Conservation (phyloP, 352 stramenopile genomes). For the Phytophthora brassicae region DNA sequence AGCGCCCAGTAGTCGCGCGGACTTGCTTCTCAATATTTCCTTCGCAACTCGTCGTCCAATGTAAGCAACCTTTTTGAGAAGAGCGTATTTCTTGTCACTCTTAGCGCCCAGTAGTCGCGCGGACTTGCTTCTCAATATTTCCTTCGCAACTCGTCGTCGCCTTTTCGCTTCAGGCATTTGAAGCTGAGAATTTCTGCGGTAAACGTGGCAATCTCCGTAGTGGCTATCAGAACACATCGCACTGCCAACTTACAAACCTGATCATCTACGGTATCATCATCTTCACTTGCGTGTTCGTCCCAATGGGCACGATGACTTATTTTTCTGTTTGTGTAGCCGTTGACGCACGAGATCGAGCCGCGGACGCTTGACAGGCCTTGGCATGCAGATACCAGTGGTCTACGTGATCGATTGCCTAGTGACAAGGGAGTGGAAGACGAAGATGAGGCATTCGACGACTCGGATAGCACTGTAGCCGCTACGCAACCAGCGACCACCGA, state of each 20-base stretch:
- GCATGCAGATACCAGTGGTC: not conserved
- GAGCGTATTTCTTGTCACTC: constrained; percentile 2
- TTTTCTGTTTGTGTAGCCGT: not conserved
- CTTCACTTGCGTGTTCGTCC: no score
- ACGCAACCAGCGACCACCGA: not conserved
- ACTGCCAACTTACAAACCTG: constrained; percentile 1
- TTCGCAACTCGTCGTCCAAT: no score
- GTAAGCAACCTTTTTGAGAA: constrained; percentile 8
- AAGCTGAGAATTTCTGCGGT: constrained; percentile 8
- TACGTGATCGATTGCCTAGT: not conserved
- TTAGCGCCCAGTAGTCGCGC: constrained; percentile 9
- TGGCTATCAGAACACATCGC: not conserved
- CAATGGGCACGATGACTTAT: not conserved
- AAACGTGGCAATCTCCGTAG: not conserved
- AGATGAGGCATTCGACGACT: not conserved
- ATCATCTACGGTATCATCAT: constrained; percentile 8
- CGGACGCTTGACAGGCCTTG: not conserved
- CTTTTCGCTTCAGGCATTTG: constrained; percentile 1
- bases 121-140: constrained; percentile 3
- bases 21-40: not conserved
- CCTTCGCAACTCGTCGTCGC: constrained; percentile 1
- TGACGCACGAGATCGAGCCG: not conserved
- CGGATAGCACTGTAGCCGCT: not conserved
- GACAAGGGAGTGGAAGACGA: not conserved
- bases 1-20: constrained; percentile 9